Evolutionary conservation across 2,329 filamentous ascomycete species (phyloP).

Genomic region (Tolypocladium paradoxum): DNA sequence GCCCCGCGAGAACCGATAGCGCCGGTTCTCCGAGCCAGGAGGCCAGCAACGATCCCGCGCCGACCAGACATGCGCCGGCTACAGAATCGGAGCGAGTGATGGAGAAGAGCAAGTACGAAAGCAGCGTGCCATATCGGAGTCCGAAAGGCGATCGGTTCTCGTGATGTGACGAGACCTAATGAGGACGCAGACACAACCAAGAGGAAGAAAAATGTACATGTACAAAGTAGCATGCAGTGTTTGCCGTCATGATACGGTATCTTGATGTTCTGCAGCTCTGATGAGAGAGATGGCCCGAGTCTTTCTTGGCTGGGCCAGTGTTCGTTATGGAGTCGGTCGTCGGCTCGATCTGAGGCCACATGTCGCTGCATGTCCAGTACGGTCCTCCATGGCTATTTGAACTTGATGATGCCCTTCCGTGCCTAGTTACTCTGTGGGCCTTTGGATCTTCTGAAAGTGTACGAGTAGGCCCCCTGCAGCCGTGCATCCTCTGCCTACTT

Average conservation of each 20-base stretch:
- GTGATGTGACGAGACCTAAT: conserved; percentile 13
- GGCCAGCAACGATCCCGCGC: conserved; percentile 68
- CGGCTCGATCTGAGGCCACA: neutral
- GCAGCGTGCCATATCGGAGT: conserved; percentile 61
- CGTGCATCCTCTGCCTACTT: neutral
- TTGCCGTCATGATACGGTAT: neutral
- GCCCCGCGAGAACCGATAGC: conserved; percentile 46
- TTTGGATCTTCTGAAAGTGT: too few relatives aligned
- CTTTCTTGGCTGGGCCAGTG: too few relatives aligned
- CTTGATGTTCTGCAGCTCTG: neutral
- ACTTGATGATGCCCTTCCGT: neutral
- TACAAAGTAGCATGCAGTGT: neutral
- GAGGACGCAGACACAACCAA: neutral
- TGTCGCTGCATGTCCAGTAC: neutral
- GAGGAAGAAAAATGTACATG: conserved; percentile 3
- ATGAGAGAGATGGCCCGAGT: neutral
- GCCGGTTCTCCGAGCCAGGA: conserved; percentile 59
- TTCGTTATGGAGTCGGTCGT: neutral
- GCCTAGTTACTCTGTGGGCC: too few relatives aligned
- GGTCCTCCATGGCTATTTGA: neutral
- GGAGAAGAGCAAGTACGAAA: conserved; percentile 89
- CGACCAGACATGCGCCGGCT: conserved; percentile 68
- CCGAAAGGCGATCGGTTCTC: conserved; percentile 82
- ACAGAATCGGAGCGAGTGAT: conserved; percentile 54
- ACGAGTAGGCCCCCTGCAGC: neutral